Conservation (phyloP, 108 stramenopile genomes). For the Discostella pseudostelligera region DNA sequence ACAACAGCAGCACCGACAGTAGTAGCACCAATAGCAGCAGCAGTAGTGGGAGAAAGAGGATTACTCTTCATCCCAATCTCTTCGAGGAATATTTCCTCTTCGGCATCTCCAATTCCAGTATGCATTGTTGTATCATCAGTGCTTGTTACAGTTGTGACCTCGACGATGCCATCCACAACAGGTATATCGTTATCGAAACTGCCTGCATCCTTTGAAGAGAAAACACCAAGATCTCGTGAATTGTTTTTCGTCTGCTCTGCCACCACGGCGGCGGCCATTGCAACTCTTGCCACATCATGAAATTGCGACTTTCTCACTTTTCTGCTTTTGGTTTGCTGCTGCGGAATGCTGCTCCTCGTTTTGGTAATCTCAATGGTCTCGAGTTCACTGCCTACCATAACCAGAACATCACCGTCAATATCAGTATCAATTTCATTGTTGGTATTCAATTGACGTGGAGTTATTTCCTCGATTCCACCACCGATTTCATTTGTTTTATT, state of each 20-base stretch:
- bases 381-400: neutral
- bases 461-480: too few species aligned
- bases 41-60: neutral
- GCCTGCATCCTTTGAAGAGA: neutral
- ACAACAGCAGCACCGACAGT: too few species aligned
- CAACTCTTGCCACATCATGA: neutral
- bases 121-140: neutral
- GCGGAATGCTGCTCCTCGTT: neutral
- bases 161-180: neutral
- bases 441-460: too few species aligned
- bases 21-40: neutral
- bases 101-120: neutral
- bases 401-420: too few species aligned
- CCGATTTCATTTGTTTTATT: too few species aligned
- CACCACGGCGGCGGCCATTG: neutral
- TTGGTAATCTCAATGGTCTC: neutral
- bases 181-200: neutral
- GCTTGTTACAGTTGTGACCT: neutral
- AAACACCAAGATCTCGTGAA: neutral
- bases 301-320: neutral
- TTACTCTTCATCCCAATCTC: neutral
- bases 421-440: too few species aligned
- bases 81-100: constrained; percentile 1
- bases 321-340: neutral
- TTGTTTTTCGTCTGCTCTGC: neutral